Conservation (phyloP, 169 alveolate genomes). For the Eimeria necatrix region DNA sequence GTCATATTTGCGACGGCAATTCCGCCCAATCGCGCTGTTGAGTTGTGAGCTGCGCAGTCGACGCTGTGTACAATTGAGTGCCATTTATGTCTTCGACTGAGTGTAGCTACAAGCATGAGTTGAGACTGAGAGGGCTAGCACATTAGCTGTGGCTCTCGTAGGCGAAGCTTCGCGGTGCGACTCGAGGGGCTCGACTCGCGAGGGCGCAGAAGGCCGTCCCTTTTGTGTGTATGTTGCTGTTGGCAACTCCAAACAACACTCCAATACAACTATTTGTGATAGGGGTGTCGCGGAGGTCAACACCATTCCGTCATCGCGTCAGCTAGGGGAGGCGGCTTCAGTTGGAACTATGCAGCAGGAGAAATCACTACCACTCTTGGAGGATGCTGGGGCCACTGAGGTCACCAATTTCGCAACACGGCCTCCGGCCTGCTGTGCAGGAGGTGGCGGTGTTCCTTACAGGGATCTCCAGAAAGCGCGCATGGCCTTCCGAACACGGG, state of each 20-base stretch:
- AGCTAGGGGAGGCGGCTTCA: background rate
- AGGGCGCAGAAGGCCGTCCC: background rate
- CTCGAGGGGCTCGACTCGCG: background rate
- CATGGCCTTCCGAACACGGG: constrained; percentile 58
- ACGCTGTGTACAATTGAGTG: too few species aligned
- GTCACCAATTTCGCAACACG: constrained; percentile 32
- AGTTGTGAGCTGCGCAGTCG: too few species aligned
- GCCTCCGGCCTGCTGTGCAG: background rate
- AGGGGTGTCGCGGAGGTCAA: too few species aligned
- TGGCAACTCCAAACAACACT: background rate
- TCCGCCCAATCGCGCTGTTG: too few species aligned
- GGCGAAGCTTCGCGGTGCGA: constrained; percentile 17
- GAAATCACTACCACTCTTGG: constrained; percentile 44
- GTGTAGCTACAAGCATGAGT: background rate
- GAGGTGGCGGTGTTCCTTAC: constrained; percentile 65
- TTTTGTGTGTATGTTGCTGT: background rate
- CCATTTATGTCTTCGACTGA: too few species aligned
- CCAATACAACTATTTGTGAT: too few species aligned
- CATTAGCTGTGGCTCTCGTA: background rate
- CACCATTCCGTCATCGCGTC: too few species aligned
- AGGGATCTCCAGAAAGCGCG: constrained; percentile 80
- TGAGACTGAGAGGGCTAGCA: background rate
- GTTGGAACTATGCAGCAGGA: constrained; percentile 43
- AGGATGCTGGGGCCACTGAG: constrained; percentile 66
- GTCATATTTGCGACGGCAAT: too few species aligned